A percentile compares a stretch with the other conserved stretches of the same genome.
Evolutionary conservation across 495 filamentous ascomycete species (phyloP).

Genomic region (Umbilicaria muhlenbergii): DNA sequence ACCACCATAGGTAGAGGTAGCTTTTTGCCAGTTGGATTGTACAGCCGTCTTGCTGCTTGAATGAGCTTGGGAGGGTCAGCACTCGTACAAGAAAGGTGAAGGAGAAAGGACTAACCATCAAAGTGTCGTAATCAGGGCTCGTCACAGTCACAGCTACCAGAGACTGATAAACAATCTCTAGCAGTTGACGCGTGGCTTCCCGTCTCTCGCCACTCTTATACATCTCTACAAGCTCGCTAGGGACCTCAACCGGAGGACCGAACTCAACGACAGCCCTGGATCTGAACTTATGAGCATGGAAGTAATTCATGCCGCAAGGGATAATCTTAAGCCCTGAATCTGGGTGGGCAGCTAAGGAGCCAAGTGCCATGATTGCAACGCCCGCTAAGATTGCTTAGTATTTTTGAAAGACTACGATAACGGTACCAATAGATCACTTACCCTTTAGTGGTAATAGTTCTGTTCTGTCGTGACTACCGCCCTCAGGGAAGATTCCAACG

Average conservation of each 20-base stretch:
- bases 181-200: constrained; percentile 63
- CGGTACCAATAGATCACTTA: constrained; percentile 14
- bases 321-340: constrained; percentile 91
- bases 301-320: constrained; percentile 99
- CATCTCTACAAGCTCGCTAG: constrained; percentile 63
- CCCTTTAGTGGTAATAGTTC: constrained; percentile 86
- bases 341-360: constrained; percentile 74
- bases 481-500: constrained; percentile 95
- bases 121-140: constrained; percentile 86
- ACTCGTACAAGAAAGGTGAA: too few species aligned
- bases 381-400: constrained; percentile 44
- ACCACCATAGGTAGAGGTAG: constrained; percentile 87
- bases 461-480: constrained; percentile 91
- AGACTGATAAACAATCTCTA: constrained; percentile 75
- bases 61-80: constrained; percentile 44
- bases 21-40: constrained; percentile 89
- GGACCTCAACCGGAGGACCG: constrained; percentile 72
- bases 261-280: constrained; percentile 96
- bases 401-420: neutral
- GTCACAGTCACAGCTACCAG: constrained; percentile 84
- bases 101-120: constrained; percentile 51
- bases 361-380: constrained; percentile 95
- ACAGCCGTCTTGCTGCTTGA: constrained; percentile 84
- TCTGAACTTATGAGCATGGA: constrained; percentile 97
- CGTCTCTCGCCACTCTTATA: constrained; percentile 71